A percentile compares a stretch with the other conserved stretches of the same genome.
Conservation (phyloP, 2,329 filamentous ascomycete species). For the Arachnomyces sp. region DNA sequence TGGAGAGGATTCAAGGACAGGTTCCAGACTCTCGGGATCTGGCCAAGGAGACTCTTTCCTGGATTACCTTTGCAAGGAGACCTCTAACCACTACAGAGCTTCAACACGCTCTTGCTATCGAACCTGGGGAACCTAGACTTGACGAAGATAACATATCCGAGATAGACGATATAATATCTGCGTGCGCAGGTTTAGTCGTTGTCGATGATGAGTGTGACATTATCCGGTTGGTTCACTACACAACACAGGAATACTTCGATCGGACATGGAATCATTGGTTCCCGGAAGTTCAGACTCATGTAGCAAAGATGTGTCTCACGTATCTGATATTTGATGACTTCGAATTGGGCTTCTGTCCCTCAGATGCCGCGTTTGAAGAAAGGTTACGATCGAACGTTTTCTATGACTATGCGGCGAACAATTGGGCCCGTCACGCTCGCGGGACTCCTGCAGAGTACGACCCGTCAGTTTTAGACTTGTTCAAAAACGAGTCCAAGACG, state of each 20-base stretch:
- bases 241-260: conserved; percentile 41
- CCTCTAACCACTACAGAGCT: background rate
- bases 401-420: conserved; percentile 19
- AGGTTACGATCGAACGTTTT: conserved; percentile 16
- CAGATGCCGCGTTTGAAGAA: conserved; percentile 11
- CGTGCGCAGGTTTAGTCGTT: conserved; percentile 18
- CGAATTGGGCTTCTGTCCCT: conserved; percentile 10
- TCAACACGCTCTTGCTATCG: background rate
- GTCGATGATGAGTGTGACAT: conserved; percentile 15
- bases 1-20: conserved; percentile 1
- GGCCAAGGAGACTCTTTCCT: background rate
- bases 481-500: too few relatives aligned
- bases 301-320: conserved; percentile 20
- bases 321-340: conserved; percentile 23
- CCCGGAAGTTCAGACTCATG: conserved; percentile 14
- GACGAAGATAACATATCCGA: conserved; percentile 7
- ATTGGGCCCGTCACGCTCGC: conserved; percentile 20
- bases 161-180: conserved; percentile 10
- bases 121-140: background rate
- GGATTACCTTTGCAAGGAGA: background rate
- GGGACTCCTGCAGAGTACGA: background rate
- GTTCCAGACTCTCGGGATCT: background rate
- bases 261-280: conserved; percentile 21
- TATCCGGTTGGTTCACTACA: conserved; percentile 35
- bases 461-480: too few relatives aligned